Evolutionary conservation across 2,329 filamentous ascomycete species (phyloP), one percentile per base, ranked within the genome.

Genomic region (Sporothrix variecibatus): DNA sequence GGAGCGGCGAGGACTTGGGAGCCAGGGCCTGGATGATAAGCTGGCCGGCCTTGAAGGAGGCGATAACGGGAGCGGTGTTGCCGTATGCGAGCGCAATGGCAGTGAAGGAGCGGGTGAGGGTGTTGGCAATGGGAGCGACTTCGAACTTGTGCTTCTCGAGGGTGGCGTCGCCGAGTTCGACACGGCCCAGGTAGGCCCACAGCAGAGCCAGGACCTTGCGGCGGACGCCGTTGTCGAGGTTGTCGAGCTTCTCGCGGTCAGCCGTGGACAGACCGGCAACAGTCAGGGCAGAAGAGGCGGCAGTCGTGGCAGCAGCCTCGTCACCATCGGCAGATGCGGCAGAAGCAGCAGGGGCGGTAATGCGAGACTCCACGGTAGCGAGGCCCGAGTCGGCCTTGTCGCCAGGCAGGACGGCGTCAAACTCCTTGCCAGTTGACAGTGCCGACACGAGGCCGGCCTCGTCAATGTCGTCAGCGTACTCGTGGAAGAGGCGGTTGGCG

Each of bases 111-210:
- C 95, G 92, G 82, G 93, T 97, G 76, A 99, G 88, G 67, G 90
- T 88, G 75, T 95, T 90, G 38, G 95, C 96, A 76, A 96, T 92
- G 23, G 95, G 94, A 26, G 94, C 95, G 76, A 96, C 90, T 81
- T 96, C 92, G 81, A 93, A 94, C 85, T 98, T 99, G 82, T 95
- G 91, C 81, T 91, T 91, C 79, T 97, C 92, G 72, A 98, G 87
- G 43, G 88, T 86, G 72, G 88, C 82, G 79, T 97, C 94, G 60
- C 93, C 92, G 31, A 99, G 88, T 79, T 97, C 94, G 73, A 97
- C 87, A 65, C 96, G 93, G 75, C 93, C 94, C 67, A 98, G 89
- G 81, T 99, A 98, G 58, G 96, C 95, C 96, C 97, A 99, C 20
- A 99, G 87, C 73, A 99, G 87, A 70, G 92, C 94, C 62, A 98